Percentiles rank a stretch among this genome's conserved stretches.
Conservation (phyloP, 2,329 filamentous ascomycete species). For the Tolypocladium paradoxum region DNA sequence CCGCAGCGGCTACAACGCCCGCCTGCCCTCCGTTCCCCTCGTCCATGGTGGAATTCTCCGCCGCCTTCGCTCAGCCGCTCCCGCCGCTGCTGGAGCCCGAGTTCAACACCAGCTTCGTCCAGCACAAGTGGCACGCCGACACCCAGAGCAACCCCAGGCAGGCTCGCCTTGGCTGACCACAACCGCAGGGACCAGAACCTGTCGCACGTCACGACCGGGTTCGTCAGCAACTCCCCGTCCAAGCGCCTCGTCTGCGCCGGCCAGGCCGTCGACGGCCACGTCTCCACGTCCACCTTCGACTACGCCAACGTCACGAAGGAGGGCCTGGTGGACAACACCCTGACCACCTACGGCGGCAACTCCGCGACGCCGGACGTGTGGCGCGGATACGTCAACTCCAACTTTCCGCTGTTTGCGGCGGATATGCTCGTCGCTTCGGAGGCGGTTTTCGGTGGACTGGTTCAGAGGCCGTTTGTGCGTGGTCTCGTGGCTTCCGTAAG, state of each 20-base stretch:
- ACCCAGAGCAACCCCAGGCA: neutral
- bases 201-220: conserved; percentile 25
- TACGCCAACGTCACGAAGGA: conserved; percentile 22
- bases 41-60: conserved; percentile 17
- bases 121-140: conserved; percentile 24
- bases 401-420: conserved; percentile 22
- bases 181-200: conserved; percentile 22
- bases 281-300: conserved; percentile 22
- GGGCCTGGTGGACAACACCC: conserved; percentile 24
- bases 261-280: conserved; percentile 16
- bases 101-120: conserved; percentile 21
- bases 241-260: conserved; percentile 17
- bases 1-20: neutral
- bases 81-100: conserved; percentile 20
- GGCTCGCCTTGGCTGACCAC: neutral
- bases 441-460: conserved; percentile 15
- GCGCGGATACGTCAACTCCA: conserved; percentile 24
- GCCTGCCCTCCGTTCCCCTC: conserved; percentile 13
- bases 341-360: conserved; percentile 15
- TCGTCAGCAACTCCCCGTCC: conserved; percentile 22
- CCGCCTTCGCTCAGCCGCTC: conserved; percentile 18
- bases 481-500: conserved; percentile 15
- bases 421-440: conserved; percentile 15
- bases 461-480: conserved; percentile 7
- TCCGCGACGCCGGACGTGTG: conserved; percentile 12